These are phyloP conservation scores for Lentinula lateritia DNA, from an alignment of 768 basidiomycete species.

Conservation along the genomic window DNA sequence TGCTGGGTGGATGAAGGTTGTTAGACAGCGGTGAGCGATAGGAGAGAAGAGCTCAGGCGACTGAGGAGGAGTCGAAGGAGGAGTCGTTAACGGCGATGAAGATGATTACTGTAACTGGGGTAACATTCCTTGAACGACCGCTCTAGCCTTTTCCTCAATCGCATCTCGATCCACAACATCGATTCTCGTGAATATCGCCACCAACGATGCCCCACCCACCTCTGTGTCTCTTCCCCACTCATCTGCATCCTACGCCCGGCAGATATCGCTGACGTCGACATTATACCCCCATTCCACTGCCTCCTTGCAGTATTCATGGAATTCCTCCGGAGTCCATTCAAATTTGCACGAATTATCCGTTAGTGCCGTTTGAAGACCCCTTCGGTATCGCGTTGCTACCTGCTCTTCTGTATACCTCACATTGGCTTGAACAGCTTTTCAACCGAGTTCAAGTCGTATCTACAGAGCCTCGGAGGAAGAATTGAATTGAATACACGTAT, in stretches of 20 bases:
- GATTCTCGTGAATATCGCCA: conserved; percentile 50
- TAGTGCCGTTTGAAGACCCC: too few relatives aligned
- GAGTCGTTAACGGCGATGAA: neutral
- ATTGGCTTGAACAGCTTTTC: too few relatives aligned
- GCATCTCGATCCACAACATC: conserved; percentile 20
- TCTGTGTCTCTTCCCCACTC: conserved; percentile 66
- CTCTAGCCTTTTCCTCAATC: conserved; percentile 29
- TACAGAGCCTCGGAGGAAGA: too few relatives aligned
- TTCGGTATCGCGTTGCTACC: too few relatives aligned
- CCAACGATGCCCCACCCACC: conserved; percentile 62
- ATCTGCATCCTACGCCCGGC: conserved; percentile 53
- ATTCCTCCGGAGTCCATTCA: conserved; percentile 82
- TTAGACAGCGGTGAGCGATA: conserved; percentile 41
- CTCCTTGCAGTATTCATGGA: conserved; percentile 53
- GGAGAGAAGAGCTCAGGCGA: neutral
- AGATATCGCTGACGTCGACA: conserved; percentile 55
- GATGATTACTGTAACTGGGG: conserved; percentile 3
- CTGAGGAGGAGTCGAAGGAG: neutral
- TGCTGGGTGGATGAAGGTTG: conserved; percentile 36
- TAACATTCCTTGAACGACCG: conserved; percentile 19
- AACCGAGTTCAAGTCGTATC: too few relatives aligned
- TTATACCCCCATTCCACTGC: conserved; percentile 71
- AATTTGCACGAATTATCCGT: conserved; percentile 41
- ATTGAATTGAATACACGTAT: too few relatives aligned
- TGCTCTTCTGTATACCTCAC: too few relatives aligned